Percentiles rank a stretch among this genome's conserved stretches.
Conservation (phyloP, 257 asterid species). For the Primulina tabacum region DNA sequence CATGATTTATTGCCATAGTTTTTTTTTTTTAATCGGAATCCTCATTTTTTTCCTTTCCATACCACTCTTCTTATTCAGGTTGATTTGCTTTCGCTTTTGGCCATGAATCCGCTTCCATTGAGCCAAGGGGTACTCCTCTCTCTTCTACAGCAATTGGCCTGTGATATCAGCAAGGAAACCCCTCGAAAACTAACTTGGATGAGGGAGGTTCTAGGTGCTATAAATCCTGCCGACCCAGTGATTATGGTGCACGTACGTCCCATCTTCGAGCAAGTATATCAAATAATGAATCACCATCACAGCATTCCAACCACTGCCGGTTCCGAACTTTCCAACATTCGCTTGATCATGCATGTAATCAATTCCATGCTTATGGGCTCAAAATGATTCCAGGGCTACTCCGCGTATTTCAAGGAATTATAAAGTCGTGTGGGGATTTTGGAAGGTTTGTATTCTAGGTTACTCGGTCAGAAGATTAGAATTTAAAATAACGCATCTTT, state of each 20-base stretch:
- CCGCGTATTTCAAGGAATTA: background rate
- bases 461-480: constrained; percentile 17
- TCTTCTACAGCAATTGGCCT: constrained; percentile 83
- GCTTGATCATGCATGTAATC: constrained; percentile 78
- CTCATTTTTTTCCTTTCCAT: background rate
- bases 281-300: constrained; percentile 71
- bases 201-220: constrained; percentile 73
- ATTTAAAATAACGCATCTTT: background rate
- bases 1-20: background rate
- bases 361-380: constrained; percentile 79
- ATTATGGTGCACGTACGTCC: constrained; percentile 77
- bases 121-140: constrained; percentile 97
- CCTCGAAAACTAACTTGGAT: constrained; percentile 74
- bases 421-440: background rate
- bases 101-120: constrained; percentile 71
- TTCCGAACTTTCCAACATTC: constrained; percentile 59
- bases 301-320: constrained; percentile 47
- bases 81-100: constrained; percentile 62
- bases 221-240: constrained; percentile 76
- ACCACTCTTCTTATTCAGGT: constrained; percentile 38
- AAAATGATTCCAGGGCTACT: constrained; percentile 39
- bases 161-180: constrained; percentile 68
- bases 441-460: constrained; percentile 25
- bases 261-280: constrained; percentile 93
- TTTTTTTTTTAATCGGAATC: background rate